Conservation (phyloP, 2,329 filamentous ascomycete species). For the Elsinoe ampelina region DNA sequence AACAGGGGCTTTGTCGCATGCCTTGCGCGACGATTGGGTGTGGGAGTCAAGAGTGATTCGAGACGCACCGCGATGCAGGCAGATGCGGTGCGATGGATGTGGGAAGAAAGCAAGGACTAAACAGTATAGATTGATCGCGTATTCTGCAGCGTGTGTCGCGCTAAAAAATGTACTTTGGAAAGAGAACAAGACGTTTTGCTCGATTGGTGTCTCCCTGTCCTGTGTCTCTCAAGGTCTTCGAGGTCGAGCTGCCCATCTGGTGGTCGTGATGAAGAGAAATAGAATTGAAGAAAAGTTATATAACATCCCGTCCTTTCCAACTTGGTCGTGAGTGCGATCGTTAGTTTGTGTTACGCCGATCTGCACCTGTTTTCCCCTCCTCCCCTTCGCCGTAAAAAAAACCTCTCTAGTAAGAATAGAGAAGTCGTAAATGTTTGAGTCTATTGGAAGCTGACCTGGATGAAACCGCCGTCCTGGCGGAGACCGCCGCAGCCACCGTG, state of each 20-base stretch:
- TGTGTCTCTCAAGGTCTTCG: not conserved
- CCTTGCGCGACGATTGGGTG: not conserved
- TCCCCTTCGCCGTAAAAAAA: not conserved
- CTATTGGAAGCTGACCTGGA: conserved; percentile 6
- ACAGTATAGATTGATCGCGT: conserved; percentile 10
- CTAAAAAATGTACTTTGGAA: not conserved
- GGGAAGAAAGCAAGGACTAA: not conserved
- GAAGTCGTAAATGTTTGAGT: not conserved
- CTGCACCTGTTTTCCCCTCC: not conserved
- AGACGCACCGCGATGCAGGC: not conserved
- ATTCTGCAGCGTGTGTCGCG: not conserved
- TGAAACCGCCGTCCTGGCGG: conserved; percentile 2
- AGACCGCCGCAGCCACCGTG: conserved; percentile 12
- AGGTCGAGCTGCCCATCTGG: not conserved
- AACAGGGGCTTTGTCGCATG: not conserved
- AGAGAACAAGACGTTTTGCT: not conserved
- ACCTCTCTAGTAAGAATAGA: conserved; percentile 3
- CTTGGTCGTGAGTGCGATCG: conserved; percentile 7
- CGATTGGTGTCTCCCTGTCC: not conserved
- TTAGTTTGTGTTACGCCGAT: not conserved
- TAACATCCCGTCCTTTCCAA: not conserved
- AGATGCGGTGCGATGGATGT: not conserved
- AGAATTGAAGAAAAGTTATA: conserved; percentile 2
- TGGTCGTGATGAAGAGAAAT: conserved; percentile 6
- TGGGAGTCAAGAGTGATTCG: not conserved